A percentile compares a stretch with the other conserved stretches of the same genome.
Conservation (phyloP, 306 rosid species). For the Leucaena leucocephala region DNA sequence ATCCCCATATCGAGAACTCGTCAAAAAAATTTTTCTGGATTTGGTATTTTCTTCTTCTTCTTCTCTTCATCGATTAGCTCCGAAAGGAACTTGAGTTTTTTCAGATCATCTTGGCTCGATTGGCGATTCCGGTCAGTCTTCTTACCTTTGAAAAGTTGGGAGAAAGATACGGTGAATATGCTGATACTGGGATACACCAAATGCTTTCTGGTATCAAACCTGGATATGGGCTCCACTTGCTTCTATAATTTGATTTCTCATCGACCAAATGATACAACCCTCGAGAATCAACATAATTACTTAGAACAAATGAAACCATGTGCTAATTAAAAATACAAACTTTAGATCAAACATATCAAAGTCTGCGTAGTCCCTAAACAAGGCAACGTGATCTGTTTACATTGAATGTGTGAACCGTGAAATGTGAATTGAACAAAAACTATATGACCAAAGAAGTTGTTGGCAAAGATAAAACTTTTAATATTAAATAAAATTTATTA, state of each 20-base stretch:
- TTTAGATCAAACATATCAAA: background rate
- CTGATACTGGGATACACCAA: background rate
- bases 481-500: background rate
- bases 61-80: constrained; percentile 54
- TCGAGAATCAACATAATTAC: background rate
- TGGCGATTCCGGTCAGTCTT: constrained; percentile 27
- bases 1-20: constrained; percentile 48
- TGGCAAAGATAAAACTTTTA: no score
- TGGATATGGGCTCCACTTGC: constrained; percentile 22
- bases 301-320: background rate
- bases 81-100: constrained; percentile 40
- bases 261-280: background rate
- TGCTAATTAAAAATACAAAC: background rate
- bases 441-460: background rate
- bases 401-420: background rate
- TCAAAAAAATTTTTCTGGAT: constrained; percentile 32
- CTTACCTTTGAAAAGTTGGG: constrained; percentile 3
- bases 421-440: background rate
- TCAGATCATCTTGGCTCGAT: constrained; percentile 44
- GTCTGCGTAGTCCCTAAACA: background rate
- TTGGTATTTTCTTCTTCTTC: constrained; percentile 23
- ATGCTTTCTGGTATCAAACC: constrained; percentile 4
- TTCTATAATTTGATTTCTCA: background rate
- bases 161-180: constrained; percentile 32
- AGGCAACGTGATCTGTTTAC: background rate